Evolutionary conservation across 208 protist species (phyloP).

Genomic region (Leishmania lainsoni): DNA sequence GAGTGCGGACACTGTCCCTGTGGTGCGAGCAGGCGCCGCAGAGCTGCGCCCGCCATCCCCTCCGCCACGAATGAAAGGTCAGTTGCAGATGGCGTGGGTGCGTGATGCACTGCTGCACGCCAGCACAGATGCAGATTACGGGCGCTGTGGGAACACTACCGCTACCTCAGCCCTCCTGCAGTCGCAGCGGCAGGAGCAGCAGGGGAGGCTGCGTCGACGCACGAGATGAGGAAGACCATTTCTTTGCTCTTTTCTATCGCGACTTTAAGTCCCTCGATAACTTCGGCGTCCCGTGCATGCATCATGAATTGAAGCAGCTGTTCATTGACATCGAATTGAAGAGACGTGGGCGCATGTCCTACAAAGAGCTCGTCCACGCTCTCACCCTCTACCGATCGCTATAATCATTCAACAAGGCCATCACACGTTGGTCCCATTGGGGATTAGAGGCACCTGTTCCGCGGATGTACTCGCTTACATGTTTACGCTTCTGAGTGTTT

Average conservation of each 20-base stretch:
- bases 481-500: neutral
- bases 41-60: constrained; percentile 2
- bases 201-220: constrained; percentile 1
- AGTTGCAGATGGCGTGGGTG: constrained; percentile 35
- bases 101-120: constrained; percentile 49
- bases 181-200: neutral
- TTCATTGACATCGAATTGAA: constrained; percentile 45
- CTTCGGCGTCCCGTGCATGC: constrained; percentile 60
- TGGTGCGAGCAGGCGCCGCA: neutral
- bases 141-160: constrained; percentile 66
- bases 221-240: constrained; percentile 18
- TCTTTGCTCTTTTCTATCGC: constrained; percentile 36
- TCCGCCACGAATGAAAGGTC: constrained; percentile 42
- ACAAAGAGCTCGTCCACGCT: constrained; percentile 52
- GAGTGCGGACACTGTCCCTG: neutral
- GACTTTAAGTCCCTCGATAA: constrained; percentile 65
- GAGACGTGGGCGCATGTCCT: constrained; percentile 48
- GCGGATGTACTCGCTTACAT: neutral
- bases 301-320: constrained; percentile 39
- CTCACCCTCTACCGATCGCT: constrained; percentile 57
- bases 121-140: constrained; percentile 34
- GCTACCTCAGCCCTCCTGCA: constrained; percentile 7
- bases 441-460: neutral
- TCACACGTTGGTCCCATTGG: neutral
- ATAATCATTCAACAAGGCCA: constrained; percentile 16